Evolutionary conservation across 2,329 filamentous ascomycete species (phyloP).

Genomic region (Arachnomyces sp.): DNA sequence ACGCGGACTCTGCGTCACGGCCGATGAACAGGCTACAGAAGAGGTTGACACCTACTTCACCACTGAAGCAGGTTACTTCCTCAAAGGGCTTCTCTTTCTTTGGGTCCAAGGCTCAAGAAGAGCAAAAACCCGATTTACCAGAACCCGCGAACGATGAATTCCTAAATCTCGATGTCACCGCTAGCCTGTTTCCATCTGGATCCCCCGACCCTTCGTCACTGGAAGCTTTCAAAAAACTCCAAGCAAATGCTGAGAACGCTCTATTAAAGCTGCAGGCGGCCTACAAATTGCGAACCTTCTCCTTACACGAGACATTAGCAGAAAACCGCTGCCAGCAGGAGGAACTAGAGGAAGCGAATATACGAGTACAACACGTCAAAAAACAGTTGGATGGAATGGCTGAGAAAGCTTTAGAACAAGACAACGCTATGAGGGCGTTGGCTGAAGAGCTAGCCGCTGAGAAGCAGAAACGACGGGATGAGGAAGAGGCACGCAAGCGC

Average conservation of each 20-base stretch:
- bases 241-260: constrained; percentile 49
- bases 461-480: constrained; percentile 30
- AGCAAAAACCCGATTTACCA: constrained; percentile 20
- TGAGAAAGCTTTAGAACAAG: constrained; percentile 47
- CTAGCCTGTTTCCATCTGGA: constrained; percentile 48
- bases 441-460: constrained; percentile 42
- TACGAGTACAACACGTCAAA: constrained; percentile 51
- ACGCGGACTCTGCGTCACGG: constrained; percentile 13
- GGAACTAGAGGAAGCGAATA: constrained; percentile 54
- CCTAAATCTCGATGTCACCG: constrained; percentile 47
- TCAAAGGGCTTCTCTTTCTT: constrained; percentile 38
- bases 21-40: constrained; percentile 20
- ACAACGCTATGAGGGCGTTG: constrained; percentile 48
- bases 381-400: constrained; percentile 56
- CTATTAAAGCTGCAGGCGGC: constrained; percentile 49
- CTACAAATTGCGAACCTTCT: constrained; percentile 46
- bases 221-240: constrained; percentile 50
- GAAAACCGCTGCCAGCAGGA: constrained; percentile 53
- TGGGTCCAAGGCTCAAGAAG: constrained; percentile 27
- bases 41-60: constrained; percentile 23
- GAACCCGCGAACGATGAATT: constrained; percentile 46
- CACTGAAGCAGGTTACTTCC: constrained; percentile 27
- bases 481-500: constrained; percentile 31
- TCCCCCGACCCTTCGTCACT: constrained; percentile 43
- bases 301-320: constrained; percentile 44